Base-by-base conservation (phyloP, 2,329 filamentous ascomycete genomes). In the Sclerotinia minor region DNA sequence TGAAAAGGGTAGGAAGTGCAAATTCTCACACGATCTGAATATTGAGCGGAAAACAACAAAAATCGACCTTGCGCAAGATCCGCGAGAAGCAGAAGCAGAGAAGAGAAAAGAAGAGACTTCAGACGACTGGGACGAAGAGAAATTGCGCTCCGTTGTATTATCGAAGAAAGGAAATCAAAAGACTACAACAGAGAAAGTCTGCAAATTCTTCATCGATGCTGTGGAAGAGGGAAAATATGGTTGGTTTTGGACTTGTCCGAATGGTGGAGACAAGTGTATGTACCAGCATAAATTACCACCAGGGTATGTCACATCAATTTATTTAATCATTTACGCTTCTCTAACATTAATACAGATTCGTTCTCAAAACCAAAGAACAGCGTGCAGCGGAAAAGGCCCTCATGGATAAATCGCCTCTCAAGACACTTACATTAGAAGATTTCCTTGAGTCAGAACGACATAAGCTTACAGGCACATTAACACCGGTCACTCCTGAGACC, bases 141-240 rank as follows among this genome's bases (percentile, higher is more conserved):
- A 98, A 81, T 81, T 99, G 75, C 87, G 91, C 74, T 90, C 89
- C 67, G 95, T 99, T 47, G 92, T 99, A 32, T 75, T 96, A 78
- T 96, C 91, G 76, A 99, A 99, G 83, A 96, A 99, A 80, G 95
- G 95, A 64, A 99, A 99, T 80, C 95, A 96, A 69, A 89, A 90
- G 78, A 97, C 94, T 29, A 92, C 91, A 6, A 99, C 95, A 58
- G 95, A 99, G 78, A 99, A 98, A 81, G 95, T 99, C 73, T 99
- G 95, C 92, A 99, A 98, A 81, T 97, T 83, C 83, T 99, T 99
- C 79, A 95, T 98, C 78, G 89, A 94, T 73, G 95, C 95, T 35
- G 95, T 99, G 71, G 95, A 99, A 81, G 95, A 99, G 77, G 92
- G 93, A 76, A 99, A 98, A 81, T 99, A 99, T 76, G 95, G 95